These are phyloP conservation scores for Leersia perrieri DNA, from an alignment of 176 grass and related monocot species.

Conservation along the genomic window DNA sequence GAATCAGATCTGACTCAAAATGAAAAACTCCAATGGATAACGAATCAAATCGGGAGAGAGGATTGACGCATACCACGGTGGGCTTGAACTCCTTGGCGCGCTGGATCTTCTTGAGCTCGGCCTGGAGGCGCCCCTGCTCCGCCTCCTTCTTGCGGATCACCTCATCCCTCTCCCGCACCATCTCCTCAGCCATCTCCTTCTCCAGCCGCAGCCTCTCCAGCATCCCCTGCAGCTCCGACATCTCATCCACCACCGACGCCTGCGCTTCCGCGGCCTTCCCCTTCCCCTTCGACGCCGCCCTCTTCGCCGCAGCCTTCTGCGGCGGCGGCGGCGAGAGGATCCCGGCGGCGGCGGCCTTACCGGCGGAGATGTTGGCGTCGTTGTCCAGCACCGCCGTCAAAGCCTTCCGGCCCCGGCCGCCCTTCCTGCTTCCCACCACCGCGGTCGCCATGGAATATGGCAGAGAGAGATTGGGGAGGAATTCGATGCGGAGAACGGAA, in stretches of 20 bases:
- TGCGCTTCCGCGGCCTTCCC: background rate
- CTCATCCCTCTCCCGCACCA: slow-evolving; percentile 68
- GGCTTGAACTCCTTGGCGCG: slow-evolving; percentile 90
- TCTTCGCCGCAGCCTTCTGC: slow-evolving; percentile 55
- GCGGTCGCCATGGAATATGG: slow-evolving; percentile 32
- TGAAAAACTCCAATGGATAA: too few species aligned
- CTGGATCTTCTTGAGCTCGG: slow-evolving; percentile 77
- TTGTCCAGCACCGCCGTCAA: slow-evolving; percentile 57
- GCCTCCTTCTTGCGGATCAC: slow-evolving; percentile 69
- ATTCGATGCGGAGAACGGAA: background rate
- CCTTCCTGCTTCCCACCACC: slow-evolving; percentile 45
- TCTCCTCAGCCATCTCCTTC: slow-evolving; percentile 75
- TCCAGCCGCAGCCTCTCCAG: slow-evolving; percentile 71
- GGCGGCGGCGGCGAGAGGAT: slow-evolving; percentile 23
- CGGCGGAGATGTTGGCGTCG: slow-evolving; percentile 75
- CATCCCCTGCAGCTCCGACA: slow-evolving; percentile 67
- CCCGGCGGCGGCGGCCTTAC: slow-evolving; percentile 19
- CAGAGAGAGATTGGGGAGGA: background rate
- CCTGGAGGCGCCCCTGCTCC: slow-evolving; percentile 62
- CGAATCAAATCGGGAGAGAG: too few species aligned
- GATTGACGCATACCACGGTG: slow-evolving; percentile 56
- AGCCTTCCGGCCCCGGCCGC: slow-evolving; percentile 52
- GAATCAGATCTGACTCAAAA: too few species aligned
- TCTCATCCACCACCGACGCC: slow-evolving; percentile 39
- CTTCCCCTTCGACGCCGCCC: slow-evolving; percentile 31